A percentile compares a stretch with the other conserved stretches of the same genome.
Conservation (phyloP, 352 stramenopile species). For the Pythium insidiosum region DNA sequence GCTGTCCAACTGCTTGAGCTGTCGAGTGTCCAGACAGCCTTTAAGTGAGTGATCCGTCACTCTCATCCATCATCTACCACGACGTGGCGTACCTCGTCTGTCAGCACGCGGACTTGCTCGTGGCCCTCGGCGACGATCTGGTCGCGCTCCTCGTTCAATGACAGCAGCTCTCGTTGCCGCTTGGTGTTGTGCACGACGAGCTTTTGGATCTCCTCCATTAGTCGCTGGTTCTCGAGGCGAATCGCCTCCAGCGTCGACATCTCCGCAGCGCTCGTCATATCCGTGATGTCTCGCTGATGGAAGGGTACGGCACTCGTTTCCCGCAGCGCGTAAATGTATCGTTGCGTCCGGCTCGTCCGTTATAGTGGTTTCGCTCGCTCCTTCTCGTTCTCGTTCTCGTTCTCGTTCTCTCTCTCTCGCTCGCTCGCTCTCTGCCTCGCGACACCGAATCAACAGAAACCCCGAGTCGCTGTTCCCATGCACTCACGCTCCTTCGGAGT, state of each 20-base stretch:
- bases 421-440: no score
- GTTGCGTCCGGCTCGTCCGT: no score
- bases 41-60: no score
- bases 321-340: no score
- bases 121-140: conserved; percentile 26
- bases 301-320: no score
- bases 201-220: conserved; percentile 45
- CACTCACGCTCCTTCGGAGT: no score
- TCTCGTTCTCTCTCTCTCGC: no score
- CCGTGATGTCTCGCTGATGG: background rate
- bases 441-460: no score
- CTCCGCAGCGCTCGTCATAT: background rate
- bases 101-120: conserved; percentile 33
- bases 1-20: conserved; percentile 15
- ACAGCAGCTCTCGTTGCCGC: conserved; percentile 53
- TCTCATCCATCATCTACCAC: background rate
- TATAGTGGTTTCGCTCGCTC: no score
- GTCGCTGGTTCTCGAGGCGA: conserved; percentile 45
- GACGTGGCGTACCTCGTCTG: conserved; percentile 22
- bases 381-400: no score
- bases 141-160: conserved; percentile 38
- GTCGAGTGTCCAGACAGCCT: background rate
- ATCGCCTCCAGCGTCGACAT: conserved; percentile 14
- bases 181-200: conserved; percentile 51
- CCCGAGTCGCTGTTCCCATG: no score